Base-by-base conservation (phyloP, 441 rosid species). In the Adansonia rubrostipa region DNA sequence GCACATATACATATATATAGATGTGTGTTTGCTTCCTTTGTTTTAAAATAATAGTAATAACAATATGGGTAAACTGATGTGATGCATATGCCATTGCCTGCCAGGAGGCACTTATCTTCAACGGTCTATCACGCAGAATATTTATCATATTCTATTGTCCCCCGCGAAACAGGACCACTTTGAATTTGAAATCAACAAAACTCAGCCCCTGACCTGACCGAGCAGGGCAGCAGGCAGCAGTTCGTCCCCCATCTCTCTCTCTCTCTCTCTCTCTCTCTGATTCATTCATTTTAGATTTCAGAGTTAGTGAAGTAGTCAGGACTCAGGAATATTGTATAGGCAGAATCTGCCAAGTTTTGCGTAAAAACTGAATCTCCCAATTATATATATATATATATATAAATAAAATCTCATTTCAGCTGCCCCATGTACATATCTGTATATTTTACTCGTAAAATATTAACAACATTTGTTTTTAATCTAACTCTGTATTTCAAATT, bases 331-430 rank as follows among this genome's bases (percentile, higher is more conserved):
- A 83, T 82, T 58, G 14, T 70, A 75, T 17, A 50, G 83, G 53
- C 14, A 83, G 86, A 87, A 87, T 87, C 90, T 84, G 79, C 83
- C 82, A 81, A 79, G 82, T 80, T 85, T 80, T 82, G 73, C 73
- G 68, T 64, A 65, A 70, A 68, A 71, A 67, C 33, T 83, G 79
- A 83, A 79, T 86, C 86, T 79, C 28, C 40, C 24, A 6, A 20
- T 14, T 58, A 1, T 58, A 8, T 7, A 20, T 50, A 48, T 48
- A 50, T 50, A 50, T 9, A 28, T 9, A 3, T 47, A 61, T 28
- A 28, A 28, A 28, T 33, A 33, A 33, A 33, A 47, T 72, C 69
- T 74, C 76, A 71, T 0, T n/a, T 10, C 11, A 6, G 10, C 57
- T 5, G 2, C 73, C 11, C 33, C 5, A 0, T 17, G 2, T 19